A percentile compares a stretch with the other conserved stretches of the same genome.
These are phyloP conservation scores for Pinus tabuliformis DNA, from an alignment of 75 land plant genomes.

Conservation along the genomic window DNA sequence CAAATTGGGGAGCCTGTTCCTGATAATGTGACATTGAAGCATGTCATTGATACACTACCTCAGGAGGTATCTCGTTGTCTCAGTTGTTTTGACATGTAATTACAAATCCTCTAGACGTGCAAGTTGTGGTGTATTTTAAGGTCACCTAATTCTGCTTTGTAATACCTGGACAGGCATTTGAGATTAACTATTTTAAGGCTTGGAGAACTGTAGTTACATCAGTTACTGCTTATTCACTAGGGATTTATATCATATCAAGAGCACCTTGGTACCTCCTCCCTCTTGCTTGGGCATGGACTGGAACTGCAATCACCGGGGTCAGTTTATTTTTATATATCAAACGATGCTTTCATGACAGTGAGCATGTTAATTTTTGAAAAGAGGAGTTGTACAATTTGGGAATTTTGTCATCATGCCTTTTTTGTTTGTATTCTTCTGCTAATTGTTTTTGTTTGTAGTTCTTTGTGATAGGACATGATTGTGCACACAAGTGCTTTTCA, in stretches of 20 bases:
- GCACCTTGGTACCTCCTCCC: slow-evolving; percentile 97
- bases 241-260: slow-evolving; percentile 75
- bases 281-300: slow-evolving; percentile 95
- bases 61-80: slow-evolving; percentile 41
- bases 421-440: background rate
- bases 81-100: background rate
- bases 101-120: background rate
- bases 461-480: slow-evolving; percentile 98
- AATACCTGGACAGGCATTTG: slow-evolving; percentile 60
- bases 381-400: background rate
- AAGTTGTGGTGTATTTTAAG: background rate
- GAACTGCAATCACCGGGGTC: slow-evolving; percentile 94
- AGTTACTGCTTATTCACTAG: slow-evolving; percentile 67
- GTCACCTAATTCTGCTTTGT: background rate
- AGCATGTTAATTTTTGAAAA: too few relatives aligned
- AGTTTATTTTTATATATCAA: slow-evolving; percentile 17
- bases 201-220: slow-evolving; percentile 78
- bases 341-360: too few relatives aligned
- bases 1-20: slow-evolving; percentile 95
- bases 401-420: background rate
- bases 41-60: slow-evolving; percentile 74
- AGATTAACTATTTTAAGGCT: slow-evolving; percentile 79
- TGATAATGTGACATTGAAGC: slow-evolving; percentile 61
- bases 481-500: slow-evolving; percentile 95
- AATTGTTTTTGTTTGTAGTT: slow-evolving; percentile 41